Conservation (phyloP, 257 asterid species). For the Coffea eugenioides region DNA sequence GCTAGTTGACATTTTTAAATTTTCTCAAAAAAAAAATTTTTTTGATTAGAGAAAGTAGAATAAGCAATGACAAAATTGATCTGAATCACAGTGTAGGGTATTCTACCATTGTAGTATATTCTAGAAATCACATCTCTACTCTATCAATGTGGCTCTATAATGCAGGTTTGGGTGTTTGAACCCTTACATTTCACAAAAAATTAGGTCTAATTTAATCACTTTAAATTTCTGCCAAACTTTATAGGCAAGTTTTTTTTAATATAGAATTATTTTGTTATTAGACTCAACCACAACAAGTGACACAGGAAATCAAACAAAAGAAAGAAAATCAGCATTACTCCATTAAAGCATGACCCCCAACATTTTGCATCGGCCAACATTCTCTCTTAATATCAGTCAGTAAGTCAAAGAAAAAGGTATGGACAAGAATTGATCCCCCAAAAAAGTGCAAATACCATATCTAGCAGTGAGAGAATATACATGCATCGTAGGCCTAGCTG, state of each 20-base stretch:
- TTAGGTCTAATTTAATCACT: background rate
- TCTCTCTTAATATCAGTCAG: background rate
- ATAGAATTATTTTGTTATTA: background rate
- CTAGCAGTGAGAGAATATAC: background rate
- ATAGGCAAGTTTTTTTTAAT: background rate
- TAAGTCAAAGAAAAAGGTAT: background rate
- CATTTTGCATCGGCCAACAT: background rate
- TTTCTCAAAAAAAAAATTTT: background rate
- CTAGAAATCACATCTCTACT: background rate
- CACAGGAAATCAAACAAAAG: background rate
- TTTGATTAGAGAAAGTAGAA: background rate
- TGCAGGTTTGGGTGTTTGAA: too few species aligned
- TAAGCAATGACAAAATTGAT: background rate
- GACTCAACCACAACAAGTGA: background rate
- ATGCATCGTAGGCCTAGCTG: background rate
- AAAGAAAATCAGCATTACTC: background rate
- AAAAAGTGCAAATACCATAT: background rate
- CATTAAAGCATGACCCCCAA: background rate
- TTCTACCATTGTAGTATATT: background rate
- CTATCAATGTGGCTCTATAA: background rate
- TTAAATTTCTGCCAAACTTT: background rate
- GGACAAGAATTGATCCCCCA: background rate
- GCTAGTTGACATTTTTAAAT: background rate
- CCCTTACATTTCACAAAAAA: background rate
- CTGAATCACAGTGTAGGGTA: too few species aligned